Percentiles rank a stretch among this genome's conserved stretches.
Evolutionary conservation across 306 rosid species (phyloP).

Genomic region (Leucaena leucocephala): DNA sequence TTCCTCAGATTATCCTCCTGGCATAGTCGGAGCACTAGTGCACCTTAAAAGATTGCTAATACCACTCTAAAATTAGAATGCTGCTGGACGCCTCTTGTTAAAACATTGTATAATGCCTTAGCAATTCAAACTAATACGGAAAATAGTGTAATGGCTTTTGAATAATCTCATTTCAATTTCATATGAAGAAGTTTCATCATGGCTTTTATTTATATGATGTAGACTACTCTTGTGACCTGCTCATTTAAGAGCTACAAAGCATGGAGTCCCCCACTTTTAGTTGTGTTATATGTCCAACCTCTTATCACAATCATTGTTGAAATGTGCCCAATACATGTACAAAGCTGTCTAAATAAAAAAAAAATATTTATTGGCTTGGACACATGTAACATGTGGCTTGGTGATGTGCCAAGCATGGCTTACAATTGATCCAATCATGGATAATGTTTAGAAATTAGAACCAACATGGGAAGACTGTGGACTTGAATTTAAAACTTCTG

Average conservation of each 20-base stretch:
- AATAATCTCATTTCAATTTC: not conserved
- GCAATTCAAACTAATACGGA: constrained; percentile 42
- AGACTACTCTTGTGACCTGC: not conserved
- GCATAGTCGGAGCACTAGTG: not conserved
- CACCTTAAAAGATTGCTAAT: constrained; percentile 16
- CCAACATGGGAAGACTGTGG: not conserved
- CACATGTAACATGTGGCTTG: not conserved
- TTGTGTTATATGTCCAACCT: not conserved
- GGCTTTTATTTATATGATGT: not conserved
- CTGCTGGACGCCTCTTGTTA: constrained; percentile 17
- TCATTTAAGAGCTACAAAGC: not conserved
- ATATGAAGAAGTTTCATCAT: not conserved
- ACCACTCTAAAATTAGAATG: not conserved
- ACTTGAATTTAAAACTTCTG: constrained; percentile 19
- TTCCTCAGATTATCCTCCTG: not conserved
- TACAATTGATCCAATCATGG: not conserved
- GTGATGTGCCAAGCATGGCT: not conserved
- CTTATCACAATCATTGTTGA: not conserved
- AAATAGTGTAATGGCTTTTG: not conserved
- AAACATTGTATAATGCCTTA: constrained; percentile 7
- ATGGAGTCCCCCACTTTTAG: not conserved
- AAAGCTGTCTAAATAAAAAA: not conserved
- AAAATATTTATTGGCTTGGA: not conserved
- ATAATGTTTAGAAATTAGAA: not conserved
- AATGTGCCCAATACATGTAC: not conserved